A percentile compares a stretch with the other conserved stretches of the same genome.
These are phyloP conservation scores for Escallonia rubra DNA, from an alignment of 129 eudicot species.

Conservation along the genomic window DNA sequence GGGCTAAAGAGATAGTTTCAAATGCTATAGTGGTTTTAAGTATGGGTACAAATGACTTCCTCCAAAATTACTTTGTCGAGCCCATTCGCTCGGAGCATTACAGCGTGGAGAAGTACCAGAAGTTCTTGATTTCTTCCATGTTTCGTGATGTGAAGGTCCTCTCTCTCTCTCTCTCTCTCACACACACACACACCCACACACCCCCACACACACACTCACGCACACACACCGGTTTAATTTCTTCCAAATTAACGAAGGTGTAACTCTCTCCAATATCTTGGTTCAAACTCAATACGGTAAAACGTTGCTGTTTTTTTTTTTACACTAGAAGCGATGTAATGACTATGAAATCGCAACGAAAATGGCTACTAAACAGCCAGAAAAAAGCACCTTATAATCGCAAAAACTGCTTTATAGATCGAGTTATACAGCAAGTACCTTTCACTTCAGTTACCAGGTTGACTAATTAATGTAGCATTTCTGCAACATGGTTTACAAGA, in stretches of 20 bases:
- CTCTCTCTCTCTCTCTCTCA: conserved; percentile 3
- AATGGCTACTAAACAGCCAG: too few species aligned
- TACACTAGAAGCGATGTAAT: background rate
- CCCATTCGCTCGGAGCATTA: conserved; percentile 41
- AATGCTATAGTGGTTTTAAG: conserved; percentile 45
- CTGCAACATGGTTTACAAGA: too few species aligned
- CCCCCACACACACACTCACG: too few species aligned
- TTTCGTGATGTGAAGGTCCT: conserved; percentile 38
- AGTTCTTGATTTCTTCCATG: conserved; percentile 43
- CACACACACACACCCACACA: too few species aligned
- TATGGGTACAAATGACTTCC: conserved; percentile 67
- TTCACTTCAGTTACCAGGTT: too few species aligned
- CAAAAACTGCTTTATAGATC: too few species aligned
- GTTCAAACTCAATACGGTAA: background rate
- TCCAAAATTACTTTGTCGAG: conserved; percentile 49
- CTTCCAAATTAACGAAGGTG: background rate
- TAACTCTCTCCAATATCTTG: background rate
- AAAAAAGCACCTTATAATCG: too few species aligned
- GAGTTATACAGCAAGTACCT: too few species aligned
- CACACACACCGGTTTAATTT: background rate
- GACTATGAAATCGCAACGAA: too few species aligned
- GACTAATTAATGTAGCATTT: too few species aligned
- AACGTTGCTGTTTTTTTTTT: background rate
- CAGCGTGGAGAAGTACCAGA: conserved; percentile 52
- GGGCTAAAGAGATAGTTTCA: conserved; percentile 21